phyloP scores from a whole-genome alignment of 73 alveolate species.

The Effrenium voratum region DNA sequence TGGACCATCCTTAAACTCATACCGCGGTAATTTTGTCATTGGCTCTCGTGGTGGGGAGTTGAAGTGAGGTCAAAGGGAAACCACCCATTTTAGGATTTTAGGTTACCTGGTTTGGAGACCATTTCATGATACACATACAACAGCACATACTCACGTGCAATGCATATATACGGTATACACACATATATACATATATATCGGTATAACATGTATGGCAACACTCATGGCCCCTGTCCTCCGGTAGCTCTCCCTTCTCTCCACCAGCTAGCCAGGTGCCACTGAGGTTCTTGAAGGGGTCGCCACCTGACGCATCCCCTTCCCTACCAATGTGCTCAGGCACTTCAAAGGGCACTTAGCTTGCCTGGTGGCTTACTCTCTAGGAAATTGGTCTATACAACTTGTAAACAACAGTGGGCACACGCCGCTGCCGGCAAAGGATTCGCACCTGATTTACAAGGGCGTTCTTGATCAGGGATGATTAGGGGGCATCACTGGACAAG shows the following conservation, averaged over 20 bases:
- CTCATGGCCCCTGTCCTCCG: constrained; percentile 22
- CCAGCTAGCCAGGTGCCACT: constrained; percentile 82
- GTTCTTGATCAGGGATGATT: too few relatives aligned
- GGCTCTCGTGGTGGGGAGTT: too few relatives aligned
- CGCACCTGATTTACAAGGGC: too few relatives aligned
- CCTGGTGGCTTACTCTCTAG: too few relatives aligned
- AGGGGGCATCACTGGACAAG: too few relatives aligned
- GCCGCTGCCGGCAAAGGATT: too few relatives aligned
- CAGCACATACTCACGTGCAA: neutral
- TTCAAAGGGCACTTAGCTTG: too few relatives aligned
- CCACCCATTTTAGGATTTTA: neutral
- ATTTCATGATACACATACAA: neutral
- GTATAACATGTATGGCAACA: neutral
- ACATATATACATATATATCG: neutral
- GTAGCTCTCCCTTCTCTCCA: constrained; percentile 78
- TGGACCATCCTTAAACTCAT: too few relatives aligned
- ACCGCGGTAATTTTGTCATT: too few relatives aligned
- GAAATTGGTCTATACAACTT: neutral
- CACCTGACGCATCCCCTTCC: neutral
- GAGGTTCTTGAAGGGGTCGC: constrained; percentile 63
- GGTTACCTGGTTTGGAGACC: neutral
- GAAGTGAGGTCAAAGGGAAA: too few relatives aligned
- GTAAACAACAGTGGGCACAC: neutral
- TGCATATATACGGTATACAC: too few relatives aligned
- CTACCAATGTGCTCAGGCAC: neutral